Base-by-base conservation (phyloP, 2,329 filamentous ascomycete species). In the Esteya vermicola region DNA sequence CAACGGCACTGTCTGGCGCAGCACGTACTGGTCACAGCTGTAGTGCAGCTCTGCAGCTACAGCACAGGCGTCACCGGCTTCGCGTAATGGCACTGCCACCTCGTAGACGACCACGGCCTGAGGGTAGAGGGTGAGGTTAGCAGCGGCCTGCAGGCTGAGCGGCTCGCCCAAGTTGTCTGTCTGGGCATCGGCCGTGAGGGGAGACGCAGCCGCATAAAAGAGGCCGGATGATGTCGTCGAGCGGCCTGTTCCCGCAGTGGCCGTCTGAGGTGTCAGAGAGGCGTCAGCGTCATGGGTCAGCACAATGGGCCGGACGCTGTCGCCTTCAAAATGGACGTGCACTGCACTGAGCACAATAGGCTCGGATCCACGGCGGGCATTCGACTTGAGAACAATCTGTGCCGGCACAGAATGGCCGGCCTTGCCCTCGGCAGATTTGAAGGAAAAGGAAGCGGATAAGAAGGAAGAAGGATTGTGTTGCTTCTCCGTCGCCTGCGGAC, bases 1-100 rank as follows among this genome's bases (percentile, higher is more conserved):
- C 22, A 79, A 63, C 3, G 55, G 68, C n/a, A 80, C 64, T 5
- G 70, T 70, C 49, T 82, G 83, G 19, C 75, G 65, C 16, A 95
- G 61, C 28, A 71, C 65, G 48, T 89, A 93, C 1, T 65, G 58
- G 1, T 78, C 68, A 13, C 72, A 74, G 22, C 72, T 64, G n/a
- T 91, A 59, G 1, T 64, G 61, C 22, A 93, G 60, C 1, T 65
- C 71, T 9, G 81, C 71, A 2, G 74, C 75, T 5, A 70, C 66
- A 4, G 83, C 76, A 36, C 69, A 74, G 1, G 81, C 77, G 41
- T 84, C 73, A n/a, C 85, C 86, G 3, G 86, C 75, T 57, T 95
- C 88, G 43, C 85, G 76, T 14, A 94, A 69, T 3, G 79, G 73
- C 43, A 85, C 72, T 9, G 69, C 71, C 50, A 94, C 68, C 49